Evolutionary conservation across 2,329 filamentous ascomycete genomes (phyloP).

Genomic region (Alternaria tenuissima): DNA sequence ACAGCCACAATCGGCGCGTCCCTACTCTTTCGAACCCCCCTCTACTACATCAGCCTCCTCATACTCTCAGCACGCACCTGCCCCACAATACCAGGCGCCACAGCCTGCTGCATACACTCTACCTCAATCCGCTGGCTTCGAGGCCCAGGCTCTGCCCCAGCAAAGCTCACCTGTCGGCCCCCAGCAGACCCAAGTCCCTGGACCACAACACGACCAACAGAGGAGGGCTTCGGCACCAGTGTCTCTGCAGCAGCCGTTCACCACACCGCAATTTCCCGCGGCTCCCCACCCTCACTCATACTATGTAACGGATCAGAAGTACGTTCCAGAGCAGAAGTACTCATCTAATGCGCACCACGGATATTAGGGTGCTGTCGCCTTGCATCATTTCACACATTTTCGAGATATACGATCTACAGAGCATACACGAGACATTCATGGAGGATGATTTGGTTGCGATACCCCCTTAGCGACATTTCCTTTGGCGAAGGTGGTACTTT

Average conservation of each 20-base stretch:
- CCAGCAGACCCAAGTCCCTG: slow-evolving; percentile 24
- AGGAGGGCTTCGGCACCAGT: slow-evolving; percentile 45
- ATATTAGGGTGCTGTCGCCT: slow-evolving; percentile 12
- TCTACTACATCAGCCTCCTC: slow-evolving; percentile 24
- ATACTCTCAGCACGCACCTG: slow-evolving; percentile 35
- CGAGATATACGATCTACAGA: slow-evolving; percentile 12
- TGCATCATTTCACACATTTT: slow-evolving; percentile 5
- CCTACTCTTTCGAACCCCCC: slow-evolving; percentile 32
- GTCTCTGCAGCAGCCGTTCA: slow-evolving; percentile 38
- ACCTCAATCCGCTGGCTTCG: slow-evolving; percentile 34
- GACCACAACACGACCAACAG: slow-evolving; percentile 33
- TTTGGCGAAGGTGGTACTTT: slow-evolving; percentile 20
- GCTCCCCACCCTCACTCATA: slow-evolving; percentile 37
- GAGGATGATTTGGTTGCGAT: slow-evolving; percentile 28
- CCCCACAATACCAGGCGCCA: slow-evolving; percentile 31
- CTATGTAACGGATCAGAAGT: slow-evolving; percentile 44
- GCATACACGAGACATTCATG: slow-evolving; percentile 23
- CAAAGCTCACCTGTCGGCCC: slow-evolving; percentile 26
- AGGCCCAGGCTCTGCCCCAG: slow-evolving; percentile 30
- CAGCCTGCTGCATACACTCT: slow-evolving; percentile 38
- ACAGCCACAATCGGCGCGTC: slow-evolving; percentile 29
- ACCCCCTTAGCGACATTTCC: slow-evolving; percentile 22
- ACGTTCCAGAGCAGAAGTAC: slow-evolving; percentile 25
- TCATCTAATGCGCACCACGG: slow-evolving; percentile 17
- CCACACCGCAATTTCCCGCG: slow-evolving; percentile 32